Percentiles rank a stretch among this genome's conserved stretches.
Conservation (phyloP, 106 monocot species). For the Hemerocallis citrina region DNA sequence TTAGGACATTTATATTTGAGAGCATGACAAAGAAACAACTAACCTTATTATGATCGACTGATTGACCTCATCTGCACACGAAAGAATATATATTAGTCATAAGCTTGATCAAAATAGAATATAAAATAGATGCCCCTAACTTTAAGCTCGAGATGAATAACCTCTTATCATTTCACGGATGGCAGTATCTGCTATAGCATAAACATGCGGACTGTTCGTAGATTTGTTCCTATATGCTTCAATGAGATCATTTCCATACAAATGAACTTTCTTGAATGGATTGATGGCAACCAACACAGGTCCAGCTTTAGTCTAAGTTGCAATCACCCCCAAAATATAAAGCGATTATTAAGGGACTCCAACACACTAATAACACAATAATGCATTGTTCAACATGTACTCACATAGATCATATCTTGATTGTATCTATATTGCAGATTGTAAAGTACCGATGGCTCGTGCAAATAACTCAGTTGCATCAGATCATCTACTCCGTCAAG, state of each 20-base stretch:
- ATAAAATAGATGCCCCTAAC: conserved; percentile 1
- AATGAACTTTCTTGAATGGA: conserved; percentile 77
- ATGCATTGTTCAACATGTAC: too few relatives aligned
- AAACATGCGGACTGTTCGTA: conserved; percentile 81
- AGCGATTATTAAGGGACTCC: too few relatives aligned
- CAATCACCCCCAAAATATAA: too few relatives aligned
- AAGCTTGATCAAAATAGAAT: not conserved
- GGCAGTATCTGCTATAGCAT: conserved; percentile 95
- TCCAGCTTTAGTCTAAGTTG: conserved; percentile 80
- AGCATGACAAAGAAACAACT: conserved; percentile 1
- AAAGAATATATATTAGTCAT: conserved; percentile 20
- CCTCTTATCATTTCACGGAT: conserved; percentile 98
- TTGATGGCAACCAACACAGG: conserved; percentile 95
- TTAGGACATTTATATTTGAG: too few relatives aligned
- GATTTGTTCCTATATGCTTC: conserved; percentile 77
- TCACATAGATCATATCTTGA: conserved; percentile 85
- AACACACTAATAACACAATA: too few relatives aligned
- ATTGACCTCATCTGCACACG: conserved; percentile 85
- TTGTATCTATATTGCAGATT: conserved; percentile 89
- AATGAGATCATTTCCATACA: conserved; percentile 84
- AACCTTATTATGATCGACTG: conserved; percentile 99
- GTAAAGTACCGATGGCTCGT: conserved; percentile 88
- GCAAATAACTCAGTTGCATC: conserved; percentile 96
- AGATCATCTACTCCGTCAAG: conserved; percentile 96
- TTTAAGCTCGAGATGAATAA: conserved; percentile 19